phyloP scores from a whole-genome alignment of 768 basidiomycete species.

The Lactarius indigo region DNA sequence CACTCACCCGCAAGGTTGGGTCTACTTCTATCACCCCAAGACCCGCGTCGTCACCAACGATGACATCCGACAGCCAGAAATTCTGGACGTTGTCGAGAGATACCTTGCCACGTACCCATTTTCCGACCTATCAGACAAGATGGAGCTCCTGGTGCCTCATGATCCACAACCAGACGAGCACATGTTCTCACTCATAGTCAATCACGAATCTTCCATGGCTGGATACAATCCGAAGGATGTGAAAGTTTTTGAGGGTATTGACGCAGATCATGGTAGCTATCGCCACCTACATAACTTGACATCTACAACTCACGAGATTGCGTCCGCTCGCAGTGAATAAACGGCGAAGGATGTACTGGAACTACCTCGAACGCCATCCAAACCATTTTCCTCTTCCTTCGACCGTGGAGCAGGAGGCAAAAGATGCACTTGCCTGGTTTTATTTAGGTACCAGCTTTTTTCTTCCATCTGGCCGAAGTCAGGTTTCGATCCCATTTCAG shows the following conservation, averaged over 20 bases:
- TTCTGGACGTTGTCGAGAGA: constrained; percentile 32
- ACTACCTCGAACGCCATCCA: constrained; percentile 48
- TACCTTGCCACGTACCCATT: constrained; percentile 33
- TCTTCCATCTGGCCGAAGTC: not conserved
- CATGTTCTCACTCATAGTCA: constrained; percentile 40
- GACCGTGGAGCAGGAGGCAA: constrained; percentile 44
- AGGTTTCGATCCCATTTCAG: constrained; percentile 33
- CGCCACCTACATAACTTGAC: constrained; percentile 27
- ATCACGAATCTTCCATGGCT: constrained; percentile 47
- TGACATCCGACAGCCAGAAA: constrained; percentile 42
- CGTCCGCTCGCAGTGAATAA: constrained; percentile 5
- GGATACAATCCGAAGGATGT: constrained; percentile 35
- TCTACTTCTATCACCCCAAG: constrained; percentile 45
- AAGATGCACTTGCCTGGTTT: constrained; percentile 50
- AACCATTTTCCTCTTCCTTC: constrained; percentile 41
- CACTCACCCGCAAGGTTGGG: constrained; percentile 46
- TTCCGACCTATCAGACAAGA: constrained; percentile 35
- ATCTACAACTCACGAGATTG: constrained; percentile 6
- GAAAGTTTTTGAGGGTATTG: not conserved
- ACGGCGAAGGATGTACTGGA: constrained; percentile 49
- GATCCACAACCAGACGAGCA: constrained; percentile 26
- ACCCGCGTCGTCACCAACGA: constrained; percentile 47
- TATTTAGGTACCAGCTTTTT: constrained; percentile 35
- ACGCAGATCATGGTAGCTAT: constrained; percentile 8
- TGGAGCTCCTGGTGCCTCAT: constrained; percentile 44